Evolutionary conservation across 805 yeast species (phyloP).

Genomic region (Ogataea nakhonphanomensis): DNA sequence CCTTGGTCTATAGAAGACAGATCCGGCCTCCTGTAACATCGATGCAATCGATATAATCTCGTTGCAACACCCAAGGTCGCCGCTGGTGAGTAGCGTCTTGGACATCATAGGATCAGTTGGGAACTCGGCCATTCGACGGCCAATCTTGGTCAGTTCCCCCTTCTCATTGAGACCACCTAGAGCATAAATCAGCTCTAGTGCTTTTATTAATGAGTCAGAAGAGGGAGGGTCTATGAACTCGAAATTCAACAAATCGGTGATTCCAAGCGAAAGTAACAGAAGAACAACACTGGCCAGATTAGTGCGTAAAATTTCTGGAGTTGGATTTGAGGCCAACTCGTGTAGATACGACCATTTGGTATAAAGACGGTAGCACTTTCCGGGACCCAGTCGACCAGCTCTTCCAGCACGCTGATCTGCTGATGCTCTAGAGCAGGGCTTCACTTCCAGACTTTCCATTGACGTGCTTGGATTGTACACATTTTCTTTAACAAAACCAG

Average conservation of each 20-base stretch:
- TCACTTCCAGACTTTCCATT: conserved; percentile 81
- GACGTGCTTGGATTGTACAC: conserved; percentile 84
- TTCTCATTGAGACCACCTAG: conserved; percentile 80
- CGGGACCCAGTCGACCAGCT: conserved; percentile 98
- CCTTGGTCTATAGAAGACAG: conserved; percentile 67
- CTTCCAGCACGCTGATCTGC: conserved; percentile 97
- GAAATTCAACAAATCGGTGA: conserved; percentile 74
- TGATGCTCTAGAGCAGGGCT: conserved; percentile 90
- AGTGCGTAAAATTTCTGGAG: conserved; percentile 89
- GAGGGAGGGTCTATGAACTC: conserved; percentile 93
- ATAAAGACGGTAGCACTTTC: conserved; percentile 85
- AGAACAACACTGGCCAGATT: conserved; percentile 76
- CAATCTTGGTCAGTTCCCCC: conserved; percentile 75
- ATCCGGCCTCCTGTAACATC: conserved; percentile 77
- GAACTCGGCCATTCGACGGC: conserved; percentile 83
- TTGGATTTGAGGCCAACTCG: conserved; percentile 75
- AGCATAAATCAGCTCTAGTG: conserved; percentile 79
- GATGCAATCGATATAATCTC: conserved; percentile 74
- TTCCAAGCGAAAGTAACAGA: conserved; percentile 76
- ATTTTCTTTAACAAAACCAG: conserved; percentile 92
- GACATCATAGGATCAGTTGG: conserved; percentile 92
- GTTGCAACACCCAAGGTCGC: conserved; percentile 54
- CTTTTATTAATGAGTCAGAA: conserved; percentile 62
- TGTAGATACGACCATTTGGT: conserved; percentile 78
- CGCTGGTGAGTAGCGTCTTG: conserved; percentile 65